These are phyloP conservation scores for Phytopythium mirpurense DNA, from an alignment of 352 stramenopile species.

Conservation along the genomic window DNA sequence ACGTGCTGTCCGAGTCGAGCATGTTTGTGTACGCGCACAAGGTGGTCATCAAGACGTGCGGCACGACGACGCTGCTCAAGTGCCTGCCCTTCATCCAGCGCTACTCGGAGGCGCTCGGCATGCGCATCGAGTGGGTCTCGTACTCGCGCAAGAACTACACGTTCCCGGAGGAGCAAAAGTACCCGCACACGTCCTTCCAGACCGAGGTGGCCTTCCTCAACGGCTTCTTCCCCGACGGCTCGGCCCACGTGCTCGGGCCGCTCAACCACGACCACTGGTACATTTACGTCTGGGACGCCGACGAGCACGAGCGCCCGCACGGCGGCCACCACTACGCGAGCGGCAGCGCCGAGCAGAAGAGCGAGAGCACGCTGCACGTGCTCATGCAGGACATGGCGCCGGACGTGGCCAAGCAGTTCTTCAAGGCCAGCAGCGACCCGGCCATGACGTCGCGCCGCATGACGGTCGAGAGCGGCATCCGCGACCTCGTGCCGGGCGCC, in stretches of 20 bases:
- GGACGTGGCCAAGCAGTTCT: conserved; percentile 79
- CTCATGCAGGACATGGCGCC: conserved; percentile 87
- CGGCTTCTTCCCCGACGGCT: conserved; percentile 81
- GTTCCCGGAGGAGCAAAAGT: conserved; percentile 97
- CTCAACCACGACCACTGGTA: conserved; percentile 99
- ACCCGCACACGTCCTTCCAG: conserved; percentile 95
- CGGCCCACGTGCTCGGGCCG: conserved; percentile 87
- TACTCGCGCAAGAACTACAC: conserved; percentile 99
- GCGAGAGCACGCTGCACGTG: conserved; percentile 77
- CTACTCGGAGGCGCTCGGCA: conserved; percentile 77
- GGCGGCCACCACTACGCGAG: conserved; percentile 12
- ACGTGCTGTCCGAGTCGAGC: conserved; percentile 95
- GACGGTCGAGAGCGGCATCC: conserved; percentile 94
- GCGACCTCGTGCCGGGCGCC: conserved; percentile 92
- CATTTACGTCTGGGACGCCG: conserved; percentile 95
- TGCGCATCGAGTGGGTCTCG: conserved; percentile 98
- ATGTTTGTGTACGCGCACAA: conserved; percentile 99
- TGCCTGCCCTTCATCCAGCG: conserved; percentile 85
- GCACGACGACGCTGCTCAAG: conserved; percentile 97
- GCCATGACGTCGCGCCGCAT: conserved; percentile 84
- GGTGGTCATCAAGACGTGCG: conserved; percentile 99
- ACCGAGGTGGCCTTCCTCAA: conserved; percentile 97
- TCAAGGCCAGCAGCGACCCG: conserved; percentile 64
- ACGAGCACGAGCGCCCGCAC: conserved; percentile 55
- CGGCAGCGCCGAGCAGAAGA: conserved; percentile 18